Base-by-base conservation (phyloP, 1,284 basidiomycete genomes). In the Apiotrichum veenhuisii region DNA sequence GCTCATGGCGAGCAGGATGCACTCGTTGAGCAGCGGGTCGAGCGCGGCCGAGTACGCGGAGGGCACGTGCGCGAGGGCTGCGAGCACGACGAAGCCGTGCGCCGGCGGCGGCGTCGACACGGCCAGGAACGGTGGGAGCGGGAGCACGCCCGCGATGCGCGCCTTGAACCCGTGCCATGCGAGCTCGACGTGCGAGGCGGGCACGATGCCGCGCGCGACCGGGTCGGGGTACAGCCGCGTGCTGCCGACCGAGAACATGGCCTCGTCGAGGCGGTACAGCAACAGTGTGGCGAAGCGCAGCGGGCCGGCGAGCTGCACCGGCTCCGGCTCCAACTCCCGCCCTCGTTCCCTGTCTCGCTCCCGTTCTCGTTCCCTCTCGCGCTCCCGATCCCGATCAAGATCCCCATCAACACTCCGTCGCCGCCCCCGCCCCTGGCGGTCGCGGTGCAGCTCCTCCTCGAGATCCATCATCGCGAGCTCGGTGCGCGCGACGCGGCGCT, bases 101-200 rank as follows among this genome's bases (percentile, higher is more conserved):
- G 44, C 33, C 2, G 70, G 70, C 2, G 60, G 37, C 0, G 68
- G 60, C 1, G 63, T 61, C 2, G 61, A 56, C 12, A 66, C 60
- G 12, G 62, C 55, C 15, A 68, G 55, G 34, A 68, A 72, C 10
- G 63, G 68, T 8, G 64, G 61, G 18, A 72, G 55, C 22, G 70
- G 70, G 25, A 67, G 55, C 38, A 67, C 46, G 0, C 48, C 42
- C 3, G 64, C 59, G 55, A 69, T 67, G 23, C 64, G 64, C 30
- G 69, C 66, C 55, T 72, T 72, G 61, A 62, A 62, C 17, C 34
- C 44, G 44, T 69, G 70, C 57, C 69, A 71, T 0, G 61, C 64
- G 34, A 66, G 57, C 38, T 71, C 65, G 37, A 65, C 63, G 40
- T 66, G 61, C 9, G 57, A 52, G 1, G 26, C n/a, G 7, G 58